Percentiles rank a stretch among this genome's conserved stretches.
Conservation (phyloP, 2,329 filamentous ascomycete species). For the Pestalotiopsis sp. region DNA sequence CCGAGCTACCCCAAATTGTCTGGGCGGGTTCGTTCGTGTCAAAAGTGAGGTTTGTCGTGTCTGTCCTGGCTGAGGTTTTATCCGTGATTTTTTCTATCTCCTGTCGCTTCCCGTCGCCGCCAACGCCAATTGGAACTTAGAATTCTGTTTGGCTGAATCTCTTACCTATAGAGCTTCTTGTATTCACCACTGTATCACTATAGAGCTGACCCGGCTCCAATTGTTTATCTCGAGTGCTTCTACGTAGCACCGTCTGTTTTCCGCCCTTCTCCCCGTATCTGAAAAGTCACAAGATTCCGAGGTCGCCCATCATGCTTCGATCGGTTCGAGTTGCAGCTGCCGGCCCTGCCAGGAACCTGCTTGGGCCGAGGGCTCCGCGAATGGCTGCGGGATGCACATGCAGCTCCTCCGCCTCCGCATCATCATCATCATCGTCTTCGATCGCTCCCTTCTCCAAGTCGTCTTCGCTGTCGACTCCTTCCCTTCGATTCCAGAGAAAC, state of each 20-base stretch:
- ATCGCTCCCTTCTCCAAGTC: slow-evolving; percentile 21
- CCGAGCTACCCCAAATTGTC: not conserved
- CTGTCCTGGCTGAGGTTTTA: slow-evolving; percentile 7
- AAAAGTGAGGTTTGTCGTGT: not conserved
- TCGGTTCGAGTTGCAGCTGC: slow-evolving; percentile 35
- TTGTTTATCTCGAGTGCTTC: not conserved
- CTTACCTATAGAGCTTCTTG: not conserved
- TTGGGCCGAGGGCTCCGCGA: slow-evolving; percentile 37
- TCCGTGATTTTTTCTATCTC: not conserved
- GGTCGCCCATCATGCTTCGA: slow-evolving; percentile 34
- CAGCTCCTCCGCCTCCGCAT: slow-evolving; percentile 23
- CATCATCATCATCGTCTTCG: slow-evolving; percentile 22
- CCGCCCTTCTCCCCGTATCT: not conserved
- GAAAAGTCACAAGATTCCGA: not conserved
- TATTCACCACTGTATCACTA: not conserved
- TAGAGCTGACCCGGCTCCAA: not conserved
- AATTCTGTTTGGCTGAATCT: not conserved
- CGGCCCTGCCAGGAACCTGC: slow-evolving; percentile 31
- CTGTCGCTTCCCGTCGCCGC: not conserved
- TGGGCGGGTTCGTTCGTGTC: not conserved
- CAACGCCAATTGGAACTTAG: not conserved
- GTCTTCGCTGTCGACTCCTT: slow-evolving; percentile 20
- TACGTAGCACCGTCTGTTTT: not conserved
- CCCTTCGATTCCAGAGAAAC: slow-evolving; percentile 34
- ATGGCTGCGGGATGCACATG: slow-evolving; percentile 35